Conservation (phyloP, 1,284 basidiomycete genomes). For the Prillingera fragicola region DNA sequence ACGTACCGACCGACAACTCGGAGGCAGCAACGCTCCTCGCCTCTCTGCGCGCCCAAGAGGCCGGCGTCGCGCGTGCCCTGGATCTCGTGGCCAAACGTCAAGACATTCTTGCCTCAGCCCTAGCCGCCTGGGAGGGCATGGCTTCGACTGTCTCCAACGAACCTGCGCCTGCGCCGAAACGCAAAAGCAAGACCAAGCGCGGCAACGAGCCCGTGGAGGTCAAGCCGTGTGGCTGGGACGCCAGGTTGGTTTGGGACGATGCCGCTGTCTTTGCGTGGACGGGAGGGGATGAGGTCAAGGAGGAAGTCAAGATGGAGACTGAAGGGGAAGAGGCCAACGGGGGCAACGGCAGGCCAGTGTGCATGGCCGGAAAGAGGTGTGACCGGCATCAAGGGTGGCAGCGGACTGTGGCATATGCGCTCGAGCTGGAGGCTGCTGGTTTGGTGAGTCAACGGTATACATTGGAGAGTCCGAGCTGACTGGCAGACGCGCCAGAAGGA, state of each 20-base stretch:
- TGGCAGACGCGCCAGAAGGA: constrained; percentile 12
- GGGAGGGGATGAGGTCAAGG: not conserved
- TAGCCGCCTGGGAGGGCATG: constrained; percentile 23
- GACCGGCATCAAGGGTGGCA: constrained; percentile 45
- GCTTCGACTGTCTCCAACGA: constrained; percentile 4
- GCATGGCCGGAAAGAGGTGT: constrained; percentile 26
- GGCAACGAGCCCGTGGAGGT: constrained; percentile 22
- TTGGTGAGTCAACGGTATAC: constrained; percentile 22
- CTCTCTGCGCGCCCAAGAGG: constrained; percentile 15
- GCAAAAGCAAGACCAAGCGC: constrained; percentile 24
- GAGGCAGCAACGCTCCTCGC: constrained; percentile 3
- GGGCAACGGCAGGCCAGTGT: constrained; percentile 8
- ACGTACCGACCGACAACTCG: not conserved
- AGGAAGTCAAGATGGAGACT: not conserved
- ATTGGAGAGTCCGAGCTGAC: too few species aligned
- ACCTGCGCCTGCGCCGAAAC: constrained; percentile 14
- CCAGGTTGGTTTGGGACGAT: constrained; percentile 30
- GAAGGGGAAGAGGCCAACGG: constrained; percentile 1
- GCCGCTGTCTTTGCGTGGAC: constrained; percentile 22
- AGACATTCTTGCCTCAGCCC: constrained; percentile 19
- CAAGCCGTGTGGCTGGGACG: constrained; percentile 37
- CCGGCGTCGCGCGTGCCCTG: constrained; percentile 12
- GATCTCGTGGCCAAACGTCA: constrained; percentile 27
- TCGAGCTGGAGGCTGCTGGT: constrained; percentile 30
- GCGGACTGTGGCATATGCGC: constrained; percentile 25